Evolutionary conservation across 345 rosid species (phyloP), one percentile per base, ranked within the genome.

Genomic region (Rhodamnia argentea): DNA sequence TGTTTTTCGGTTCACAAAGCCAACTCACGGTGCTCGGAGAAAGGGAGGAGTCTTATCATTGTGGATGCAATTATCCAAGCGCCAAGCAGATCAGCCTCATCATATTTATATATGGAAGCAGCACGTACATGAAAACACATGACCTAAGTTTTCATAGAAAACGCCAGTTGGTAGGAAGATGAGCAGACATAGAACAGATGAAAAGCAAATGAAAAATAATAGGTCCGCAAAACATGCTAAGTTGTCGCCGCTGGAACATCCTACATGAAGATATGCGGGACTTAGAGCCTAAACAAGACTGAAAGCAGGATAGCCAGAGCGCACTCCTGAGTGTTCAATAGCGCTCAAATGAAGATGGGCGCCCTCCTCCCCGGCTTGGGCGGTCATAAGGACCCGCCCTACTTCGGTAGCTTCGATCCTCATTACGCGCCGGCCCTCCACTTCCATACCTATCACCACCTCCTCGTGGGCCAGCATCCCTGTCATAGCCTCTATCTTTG

Each of bases 371-470:
- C 86, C 96, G 88, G 90, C 92, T 87, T 8, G 98, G 95, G 54
- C 99, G 94, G 47, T 96, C 99, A 56, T 94, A 98, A 5, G 99
- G 99, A 54, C 91, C 94, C 7, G 93, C 87, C 87, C 97, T 92
- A 86, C 86, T 94, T 87, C 98, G 90, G 89, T 93, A 96, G 88
- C 92, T 91, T 90, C 98, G 93, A 57, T 92, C 95, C 32, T 94
- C 99, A 1, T 89, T 89, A 13, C 95, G 89, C 42, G 90, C 89
- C 0, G 98, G 96, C 22, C 98, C 99, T 81, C 98, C 98, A 86
- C 89, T 87, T 82, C 92, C 93, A 52, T 93, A 95, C 90, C 99
- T 91, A 82, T 95, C 96, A 85, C 86, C 86, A 51, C 93, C 95
- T 53, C 92, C 96, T 84, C 95, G 91, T 1, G 94, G 86, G 74